Evolutionary conservation across 108 stramenopile species (phyloP).

Genomic region (Cyclotella baltica): DNA sequence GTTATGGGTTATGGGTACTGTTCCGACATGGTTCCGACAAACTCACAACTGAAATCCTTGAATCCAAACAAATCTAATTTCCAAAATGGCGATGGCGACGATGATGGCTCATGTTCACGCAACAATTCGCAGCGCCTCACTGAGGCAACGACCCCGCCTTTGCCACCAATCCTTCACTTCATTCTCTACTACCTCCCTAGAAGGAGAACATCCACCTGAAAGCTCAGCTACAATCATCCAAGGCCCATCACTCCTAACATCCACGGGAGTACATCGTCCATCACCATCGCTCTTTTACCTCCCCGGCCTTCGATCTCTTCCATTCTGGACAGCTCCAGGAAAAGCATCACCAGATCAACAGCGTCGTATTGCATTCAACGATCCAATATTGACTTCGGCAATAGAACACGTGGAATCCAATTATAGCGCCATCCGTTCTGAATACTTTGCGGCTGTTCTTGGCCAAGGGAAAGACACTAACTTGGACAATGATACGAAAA

Average conservation of each 20-base stretch:
- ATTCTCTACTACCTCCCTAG: neutral
- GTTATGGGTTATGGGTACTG: no score
- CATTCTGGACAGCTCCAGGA: conserved; percentile 41
- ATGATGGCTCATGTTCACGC: no score
- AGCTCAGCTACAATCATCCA: conserved; percentile 67
- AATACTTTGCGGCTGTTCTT: conserved; percentile 67
- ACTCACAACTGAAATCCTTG: no score
- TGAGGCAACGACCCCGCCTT: no score
- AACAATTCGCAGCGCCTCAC: neutral
- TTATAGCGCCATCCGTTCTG: conserved; percentile 62
- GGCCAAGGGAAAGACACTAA: conserved; percentile 32
- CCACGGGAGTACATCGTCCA: conserved; percentile 75
- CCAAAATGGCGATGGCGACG: no score
- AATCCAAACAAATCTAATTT: no score
- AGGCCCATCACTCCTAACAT: conserved; percentile 76
- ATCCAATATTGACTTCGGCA: conserved; percentile 68
- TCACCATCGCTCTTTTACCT: conserved; percentile 76
- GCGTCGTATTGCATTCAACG: conserved; percentile 78
- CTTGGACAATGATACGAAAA: conserved; percentile 12
- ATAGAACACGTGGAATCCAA: conserved; percentile 73
- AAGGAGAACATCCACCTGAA: conserved; percentile 4
- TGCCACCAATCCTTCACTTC: neutral
- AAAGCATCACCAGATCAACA: neutral
- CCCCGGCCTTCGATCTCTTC: conserved; percentile 40
- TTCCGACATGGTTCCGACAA: no score